These are phyloP conservation scores for Neonectria faginata DNA, from an alignment of 2,329 filamentous ascomycete genomes.

Conservation along the genomic window DNA sequence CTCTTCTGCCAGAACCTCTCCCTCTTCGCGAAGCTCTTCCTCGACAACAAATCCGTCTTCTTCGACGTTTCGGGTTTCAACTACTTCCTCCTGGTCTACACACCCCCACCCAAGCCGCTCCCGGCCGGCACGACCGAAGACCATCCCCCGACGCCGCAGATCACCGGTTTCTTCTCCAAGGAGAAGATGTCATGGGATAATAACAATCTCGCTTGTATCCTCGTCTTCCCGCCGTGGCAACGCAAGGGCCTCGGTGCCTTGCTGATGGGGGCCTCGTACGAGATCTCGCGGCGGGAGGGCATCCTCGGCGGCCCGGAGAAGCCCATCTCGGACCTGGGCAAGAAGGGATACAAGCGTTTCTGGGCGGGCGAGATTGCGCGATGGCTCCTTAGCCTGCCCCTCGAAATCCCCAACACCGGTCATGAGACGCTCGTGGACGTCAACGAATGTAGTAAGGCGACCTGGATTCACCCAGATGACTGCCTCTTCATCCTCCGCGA, in stretches of 20 bases:
- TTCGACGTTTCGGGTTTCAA: constrained; percentile 96
- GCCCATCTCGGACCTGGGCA: constrained; percentile 87
- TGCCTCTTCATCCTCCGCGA: constrained; percentile 81
- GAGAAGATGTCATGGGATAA: constrained; percentile 99
- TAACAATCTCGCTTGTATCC: constrained; percentile 96
- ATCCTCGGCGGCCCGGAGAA: constrained; percentile 93
- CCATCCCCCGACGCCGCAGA: constrained; percentile 56
- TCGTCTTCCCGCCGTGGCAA: constrained; percentile 96
- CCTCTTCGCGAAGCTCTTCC: constrained; percentile 95
- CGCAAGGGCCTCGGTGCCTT: constrained; percentile 87
- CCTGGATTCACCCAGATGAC: constrained; percentile 88
- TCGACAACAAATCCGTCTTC: constrained; percentile 98
- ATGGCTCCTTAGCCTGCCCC: constrained; percentile 65
- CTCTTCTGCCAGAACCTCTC: constrained; percentile 96
- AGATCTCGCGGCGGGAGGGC: constrained; percentile 85
- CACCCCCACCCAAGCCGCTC: constrained; percentile 53
- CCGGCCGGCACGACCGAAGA: constrained; percentile 25
- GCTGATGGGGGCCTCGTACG: constrained; percentile 93
- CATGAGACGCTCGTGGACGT: constrained; percentile 70
- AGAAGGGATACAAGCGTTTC: constrained; percentile 83
- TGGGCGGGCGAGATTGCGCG: constrained; percentile 88
- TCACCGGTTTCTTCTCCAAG: constrained; percentile 98
- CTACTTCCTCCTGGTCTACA: constrained; percentile 91
- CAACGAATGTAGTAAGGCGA: constrained; percentile 77
- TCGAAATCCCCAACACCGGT: constrained; percentile 46